Evolutionary conservation across 169 alveolate species (phyloP), one percentile per base, ranked within the genome.

Genomic region (Babesia gibsoni): DNA sequence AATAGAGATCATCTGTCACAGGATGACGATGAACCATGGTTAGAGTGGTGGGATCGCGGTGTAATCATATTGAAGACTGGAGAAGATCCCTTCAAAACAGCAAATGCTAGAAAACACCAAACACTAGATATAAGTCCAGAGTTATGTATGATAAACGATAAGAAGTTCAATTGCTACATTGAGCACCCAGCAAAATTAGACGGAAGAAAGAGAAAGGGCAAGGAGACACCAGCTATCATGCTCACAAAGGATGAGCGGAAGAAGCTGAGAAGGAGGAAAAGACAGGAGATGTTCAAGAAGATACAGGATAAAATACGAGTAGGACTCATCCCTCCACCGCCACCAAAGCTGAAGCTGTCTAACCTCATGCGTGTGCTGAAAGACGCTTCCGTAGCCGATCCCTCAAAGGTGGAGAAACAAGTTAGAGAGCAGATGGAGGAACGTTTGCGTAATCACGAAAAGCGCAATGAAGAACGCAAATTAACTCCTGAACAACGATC

Each of bases 291-390:
- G 65, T 92, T 88, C 59, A 77, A 72, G 69, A 92, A 83, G 29
- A 93, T 91, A 42, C 96, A 89, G 63, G 96, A 93, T 58, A 89
- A 93, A 59, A 91, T 93, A 30, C 70, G 94, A 48, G 88, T 93
- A 63, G 97, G 97, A 8, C 67, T 88, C 50, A 67, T 92, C 30
- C 95, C 97, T 12, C 97, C 97, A 18, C 96, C 95, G 3, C 94
- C 93, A 6, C 97, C 97, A 20, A 93, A 88, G 56, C 73, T 93
- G 64, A 93, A 91, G 63, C 80, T 93, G 49, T 87, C 97, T 46
- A 93, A 92, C 72, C 77, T 93, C 66, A 74, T 91, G 87, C 64
- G 94, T 30, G 94, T 92, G 14, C 73, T 89, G 16, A 91, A 91
- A 30, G 89, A 84, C 68, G 82, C 53, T 53, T 90, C 94, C 2